Evolutionary conservation across 176 grass and related monocot genomes (phyloP), one percentile per base, ranked within the genome.

Genomic region (Urochloa ruziziensis): DNA sequence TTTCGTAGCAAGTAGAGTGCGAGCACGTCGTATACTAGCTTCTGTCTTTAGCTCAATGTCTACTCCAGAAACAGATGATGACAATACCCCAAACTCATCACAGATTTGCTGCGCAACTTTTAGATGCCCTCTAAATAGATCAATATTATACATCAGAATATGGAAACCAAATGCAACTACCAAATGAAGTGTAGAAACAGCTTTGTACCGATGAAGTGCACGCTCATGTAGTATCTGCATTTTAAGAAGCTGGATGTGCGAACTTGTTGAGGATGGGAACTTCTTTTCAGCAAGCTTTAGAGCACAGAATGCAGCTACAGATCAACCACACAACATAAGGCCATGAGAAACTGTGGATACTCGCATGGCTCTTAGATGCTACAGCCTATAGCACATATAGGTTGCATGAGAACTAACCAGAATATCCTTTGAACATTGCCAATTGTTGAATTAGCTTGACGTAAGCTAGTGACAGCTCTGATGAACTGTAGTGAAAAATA

Each of bases 11-110:
- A 98, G 96, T 60, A 98, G 89, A 15, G 89, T 94, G 63, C 93
- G 93, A 40, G 93, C 91, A 88, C 71, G 80, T 29, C 96, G 85
- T 92, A 98, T 57, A 64, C 85, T 88, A 83, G 91, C 87, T 86
- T 98, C 91, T 49, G 89, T 90, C 86, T 98, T 98, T 18, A 98
- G 89, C 36, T 96, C 93, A 89, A 94, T 91, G 80, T 98, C 91
- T 71, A 94, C 93, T 86, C 96, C 96, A 85, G 65, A 83, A 62
- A 91, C 89, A 85, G 91, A 95, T 82, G 96, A 98, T 43, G 89
- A 89, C 68, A 98, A 64, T 53, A 92, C 91, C 35, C 84, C 87
- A 89, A 95, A 91, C 67, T 95, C 89, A 89, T 98, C 85, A 54
- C 96, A 94, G 36, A 98, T 85, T 73, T 93, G 91, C 74, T 95